Base-by-base conservation (phyloP, 306 rosid genomes). In the Delonix regia region DNA sequence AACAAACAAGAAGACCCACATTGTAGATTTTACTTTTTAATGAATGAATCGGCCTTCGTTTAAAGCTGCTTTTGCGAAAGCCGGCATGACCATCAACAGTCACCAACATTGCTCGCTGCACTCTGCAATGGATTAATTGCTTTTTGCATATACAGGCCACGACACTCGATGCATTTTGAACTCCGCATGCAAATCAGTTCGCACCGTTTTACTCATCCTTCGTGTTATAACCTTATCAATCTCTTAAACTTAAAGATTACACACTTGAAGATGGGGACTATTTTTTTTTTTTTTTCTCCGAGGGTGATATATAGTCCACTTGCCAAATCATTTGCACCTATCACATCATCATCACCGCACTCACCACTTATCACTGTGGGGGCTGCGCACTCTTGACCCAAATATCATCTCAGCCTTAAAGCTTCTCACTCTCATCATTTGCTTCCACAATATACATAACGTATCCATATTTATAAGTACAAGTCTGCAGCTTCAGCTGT, bases 281-380 rank as follows among this genome's bases (percentile, higher is more conserved):
- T n/a, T n/a, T n/a, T n/a, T n/a, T n/a, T n/a, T n/a, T 27, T 76
- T 72, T 84, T 72, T 66, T 77, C 67, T 0, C 16, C 41, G 38
- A 10, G 38, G 49, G 39, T 11, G 39, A 55, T 18, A 48, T 48
- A 53, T 44, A 66, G 80, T 78, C 89, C 65, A 78, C 83, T 27
- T 77, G 87, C 74, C 87, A 78, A 83, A 88, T 88, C 83, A 90
- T 90, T 82, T 82, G 76, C 66, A 9, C 76, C 83, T 34, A 69
- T 83, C 84, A 79, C 80, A 85, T 83, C 89, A 70, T 65, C 62
- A 30, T 84, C 88, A 72, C 87, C 80, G 78, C 83, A 80, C 39
- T 74, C 21, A 71, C 61, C 80, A 73, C 77, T 75, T 41, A 68
- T 77, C 60, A 18, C 71, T 52, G 84, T 79, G 70, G 85, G 82